Conservation (phyloP, 2,329 filamentous ascomycete species). For the Trichoderma semiorbis region DNA sequence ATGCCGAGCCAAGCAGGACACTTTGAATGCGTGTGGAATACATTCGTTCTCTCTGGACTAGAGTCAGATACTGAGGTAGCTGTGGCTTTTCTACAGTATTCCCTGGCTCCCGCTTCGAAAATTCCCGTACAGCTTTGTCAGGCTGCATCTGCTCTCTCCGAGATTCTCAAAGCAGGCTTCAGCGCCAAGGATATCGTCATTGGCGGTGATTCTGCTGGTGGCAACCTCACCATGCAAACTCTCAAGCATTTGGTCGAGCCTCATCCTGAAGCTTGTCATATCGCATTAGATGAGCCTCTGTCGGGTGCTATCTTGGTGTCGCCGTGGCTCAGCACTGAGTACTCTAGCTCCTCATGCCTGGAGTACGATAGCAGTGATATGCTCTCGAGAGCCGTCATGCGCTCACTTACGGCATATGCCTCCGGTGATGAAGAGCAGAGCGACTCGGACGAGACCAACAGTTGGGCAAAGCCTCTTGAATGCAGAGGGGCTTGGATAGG, state of each 20-base stretch:
- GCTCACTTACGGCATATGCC: constrained; percentile 4
- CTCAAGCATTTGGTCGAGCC: constrained; percentile 34
- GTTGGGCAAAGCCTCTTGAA: constrained; percentile 30
- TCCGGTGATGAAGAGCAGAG: constrained; percentile 19
- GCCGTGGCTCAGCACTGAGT: constrained; percentile 30
- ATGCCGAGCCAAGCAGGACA: constrained; percentile 25
- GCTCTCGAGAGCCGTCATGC: constrained; percentile 25
- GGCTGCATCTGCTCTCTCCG: constrained; percentile 30
- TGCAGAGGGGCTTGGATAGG: constrained; percentile 28
- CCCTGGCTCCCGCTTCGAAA: constrained; percentile 29
- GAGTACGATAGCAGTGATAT: constrained; percentile 34
- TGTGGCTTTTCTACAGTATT: constrained; percentile 36
- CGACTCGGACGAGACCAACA: constrained; percentile 9
- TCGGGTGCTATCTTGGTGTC: constrained; percentile 34
- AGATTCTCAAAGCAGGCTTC: constrained; percentile 31
- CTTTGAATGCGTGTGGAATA: constrained; percentile 28
- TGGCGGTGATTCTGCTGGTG: constrained; percentile 38
- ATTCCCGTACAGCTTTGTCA: constrained; percentile 34
- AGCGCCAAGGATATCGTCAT: constrained; percentile 31
- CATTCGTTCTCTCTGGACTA: constrained; percentile 23
- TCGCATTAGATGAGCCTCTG: constrained; percentile 27
- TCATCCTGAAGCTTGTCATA: constrained; percentile 22
- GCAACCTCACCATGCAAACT: constrained; percentile 33
- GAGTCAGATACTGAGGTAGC: constrained; percentile 26
- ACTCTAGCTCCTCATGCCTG: constrained; percentile 23